phyloP scores from a whole-genome alignment of 1,139 yeast species.

The Yamadazyma aaseri region DNA sequence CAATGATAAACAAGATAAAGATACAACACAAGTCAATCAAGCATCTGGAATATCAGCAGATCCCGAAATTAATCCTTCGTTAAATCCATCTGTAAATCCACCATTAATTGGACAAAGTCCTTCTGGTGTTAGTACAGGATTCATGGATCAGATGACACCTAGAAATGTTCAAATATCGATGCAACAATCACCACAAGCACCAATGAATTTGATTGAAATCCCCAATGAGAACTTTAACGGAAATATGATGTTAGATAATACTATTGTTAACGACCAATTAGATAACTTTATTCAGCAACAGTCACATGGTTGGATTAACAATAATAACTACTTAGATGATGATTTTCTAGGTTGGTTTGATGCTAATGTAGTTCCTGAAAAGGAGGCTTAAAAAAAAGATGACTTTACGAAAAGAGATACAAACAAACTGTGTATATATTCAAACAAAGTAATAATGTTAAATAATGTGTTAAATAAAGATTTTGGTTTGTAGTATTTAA shows the following conservation, averaged over 20 bases:
- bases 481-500: neutral
- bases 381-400: slow-evolving; percentile 1
- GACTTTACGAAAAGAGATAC: neutral
- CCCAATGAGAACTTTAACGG: slow-evolving; percentile 16
- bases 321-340: slow-evolving; percentile 62
- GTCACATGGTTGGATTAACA: slow-evolving; percentile 72
- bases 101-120: slow-evolving; percentile 1
- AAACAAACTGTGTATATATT: neutral
- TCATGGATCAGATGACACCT: neutral
- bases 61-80: neutral
- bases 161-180: neutral
- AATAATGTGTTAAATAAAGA: too few relatives aligned
- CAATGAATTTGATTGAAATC: slow-evolving; percentile 11
- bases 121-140: neutral
- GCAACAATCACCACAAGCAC: slow-evolving; percentile 4
- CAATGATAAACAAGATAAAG: slow-evolving; percentile 22
- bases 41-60: neutral
- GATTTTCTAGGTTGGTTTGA: slow-evolving; percentile 97
- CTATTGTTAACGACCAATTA: slow-evolving; percentile 39
- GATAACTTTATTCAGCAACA: slow-evolving; percentile 73
- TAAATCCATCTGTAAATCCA: too few relatives aligned
- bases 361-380: slow-evolving; percentile 42
- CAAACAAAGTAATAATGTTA: too few relatives aligned
- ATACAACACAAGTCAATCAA: neutral
- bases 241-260: slow-evolving; percentile 10